Evolutionary conservation across 306 rosid species (phyloP), one percentile per base, ranked within the genome.

Genomic region (Mucuna pruriens): DNA sequence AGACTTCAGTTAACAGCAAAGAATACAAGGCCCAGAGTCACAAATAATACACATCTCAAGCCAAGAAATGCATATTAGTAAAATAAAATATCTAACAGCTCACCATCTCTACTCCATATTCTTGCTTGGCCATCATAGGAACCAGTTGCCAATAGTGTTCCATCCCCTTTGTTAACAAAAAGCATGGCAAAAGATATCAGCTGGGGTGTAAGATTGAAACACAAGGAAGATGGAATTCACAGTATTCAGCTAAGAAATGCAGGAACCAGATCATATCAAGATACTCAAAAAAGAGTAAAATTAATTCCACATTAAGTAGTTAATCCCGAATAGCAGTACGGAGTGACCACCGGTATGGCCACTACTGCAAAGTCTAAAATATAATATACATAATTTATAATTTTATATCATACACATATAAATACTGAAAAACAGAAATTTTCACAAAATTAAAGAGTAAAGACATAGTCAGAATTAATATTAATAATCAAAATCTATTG

Each of bases 51-150:
- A 29, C 22, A 64, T 67, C 17, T 78, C 52, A 51, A 52, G 79
- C 61, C 82, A 71, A 39, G 52, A 71, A 73, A 78, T 65, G 4
- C 26, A 42, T 57, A 63, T 9, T 57, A 9, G 1, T 6, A 45
- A 39, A 62, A 65, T 38, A 73, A 65, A 60, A 69, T 11, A 60
- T 71, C 51, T 65, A 82, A 77, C 31, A 61, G 75, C 90, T 75
- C 85, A 90, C 94, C 94, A 76, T 90, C 88, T 60, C 73, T 87
- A 64, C 84, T 74, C 94, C 92, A 90, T 64, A 90, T 89, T 86
- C 92, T 89, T 82, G 94, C 92, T 80, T 90, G 94, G 42, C 94
- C 94, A 85, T 90, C 94, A 44, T 90, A 89, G 42, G 94, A 90
- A 71, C 94, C 94, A 7, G 94, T 89, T 65, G 94, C 94, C 71